Conservation (phyloP, 768 basidiomycete species). For the Mycena polygramma region DNA sequence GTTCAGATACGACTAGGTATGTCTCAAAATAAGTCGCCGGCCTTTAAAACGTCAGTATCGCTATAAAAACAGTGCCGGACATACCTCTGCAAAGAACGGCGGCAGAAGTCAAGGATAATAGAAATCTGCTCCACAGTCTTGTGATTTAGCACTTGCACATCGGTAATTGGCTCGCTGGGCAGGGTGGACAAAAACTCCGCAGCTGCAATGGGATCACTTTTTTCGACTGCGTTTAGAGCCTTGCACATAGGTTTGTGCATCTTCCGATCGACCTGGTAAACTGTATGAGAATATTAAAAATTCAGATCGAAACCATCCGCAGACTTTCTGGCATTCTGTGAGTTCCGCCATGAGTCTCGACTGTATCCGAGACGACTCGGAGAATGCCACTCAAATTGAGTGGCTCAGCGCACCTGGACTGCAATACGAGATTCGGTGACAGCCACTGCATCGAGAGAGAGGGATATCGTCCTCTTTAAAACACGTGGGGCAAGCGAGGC, state of each 20-base stretch:
- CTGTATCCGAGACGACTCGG: too few relatives aligned
- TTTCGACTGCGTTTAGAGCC: neutral
- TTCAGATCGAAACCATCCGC: neutral
- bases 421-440: constrained; percentile 3
- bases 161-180: neutral
- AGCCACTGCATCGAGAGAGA: constrained; percentile 9
- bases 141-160: neutral
- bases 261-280: neutral
- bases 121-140: neutral
- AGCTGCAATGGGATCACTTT: neutral
- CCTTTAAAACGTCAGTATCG: neutral
- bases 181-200: neutral
- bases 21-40: neutral
- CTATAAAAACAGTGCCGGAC: neutral
- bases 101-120: neutral
- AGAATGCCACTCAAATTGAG: neutral
- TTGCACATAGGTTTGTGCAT: constrained; percentile 2
- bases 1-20: neutral
- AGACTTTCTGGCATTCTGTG: constrained; percentile 1
- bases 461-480: neutral
- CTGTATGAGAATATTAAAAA: neutral
- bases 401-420: neutral
- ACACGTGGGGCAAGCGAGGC: constrained; percentile 1
- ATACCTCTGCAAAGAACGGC: neutral
- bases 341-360: neutral